Conservation (phyloP, 1,284 basidiomycete species). For the Ustilago hordei region DNA sequence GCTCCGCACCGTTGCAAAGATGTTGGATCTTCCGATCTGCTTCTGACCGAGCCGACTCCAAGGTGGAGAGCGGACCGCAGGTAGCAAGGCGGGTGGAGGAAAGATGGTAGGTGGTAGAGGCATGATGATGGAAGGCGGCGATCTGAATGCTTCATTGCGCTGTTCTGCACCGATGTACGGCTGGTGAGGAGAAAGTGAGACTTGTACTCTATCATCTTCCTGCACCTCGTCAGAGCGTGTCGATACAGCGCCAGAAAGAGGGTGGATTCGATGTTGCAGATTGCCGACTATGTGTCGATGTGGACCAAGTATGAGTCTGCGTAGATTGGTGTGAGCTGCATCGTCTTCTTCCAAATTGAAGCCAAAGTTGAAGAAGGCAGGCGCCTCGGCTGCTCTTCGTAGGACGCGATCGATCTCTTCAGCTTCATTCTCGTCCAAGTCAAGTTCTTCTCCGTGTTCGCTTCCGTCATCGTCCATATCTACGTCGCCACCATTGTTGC, state of each 20-base stretch:
- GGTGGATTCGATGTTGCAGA: conserved; percentile 6
- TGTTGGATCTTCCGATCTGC: conserved; percentile 32
- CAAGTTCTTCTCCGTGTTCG: neutral
- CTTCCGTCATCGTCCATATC: conserved; percentile 6
- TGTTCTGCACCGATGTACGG: conserved; percentile 25
- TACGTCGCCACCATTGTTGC: neutral
- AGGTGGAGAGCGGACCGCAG: conserved; percentile 33
- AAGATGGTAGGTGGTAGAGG: conserved; percentile 44
- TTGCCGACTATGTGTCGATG: conserved; percentile 6
- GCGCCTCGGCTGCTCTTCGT: conserved; percentile 19
- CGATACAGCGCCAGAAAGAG: conserved; percentile 9
- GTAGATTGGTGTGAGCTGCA: conserved; percentile 4
- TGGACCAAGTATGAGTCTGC: conserved; percentile 15
- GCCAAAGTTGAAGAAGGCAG: conserved; percentile 35
- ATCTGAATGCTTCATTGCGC: conserved; percentile 22
- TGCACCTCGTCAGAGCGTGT: neutral
- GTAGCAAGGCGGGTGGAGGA: conserved; percentile 49
- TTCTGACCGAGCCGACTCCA: conserved; percentile 24
- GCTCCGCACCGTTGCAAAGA: conserved; percentile 26
- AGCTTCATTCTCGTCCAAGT: conserved; percentile 22
- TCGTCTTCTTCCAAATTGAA: conserved; percentile 35
- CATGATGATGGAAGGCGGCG: conserved; percentile 15
- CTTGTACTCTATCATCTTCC: conserved; percentile 18
- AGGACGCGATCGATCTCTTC: conserved; percentile 28
- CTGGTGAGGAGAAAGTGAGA: conserved; percentile 15